A percentile compares a stretch with the other conserved stretches of the same genome.
phyloP scores from a whole-genome alignment of 192 early-diverging fungal species.

The Chytriomyces sp. region DNA sequence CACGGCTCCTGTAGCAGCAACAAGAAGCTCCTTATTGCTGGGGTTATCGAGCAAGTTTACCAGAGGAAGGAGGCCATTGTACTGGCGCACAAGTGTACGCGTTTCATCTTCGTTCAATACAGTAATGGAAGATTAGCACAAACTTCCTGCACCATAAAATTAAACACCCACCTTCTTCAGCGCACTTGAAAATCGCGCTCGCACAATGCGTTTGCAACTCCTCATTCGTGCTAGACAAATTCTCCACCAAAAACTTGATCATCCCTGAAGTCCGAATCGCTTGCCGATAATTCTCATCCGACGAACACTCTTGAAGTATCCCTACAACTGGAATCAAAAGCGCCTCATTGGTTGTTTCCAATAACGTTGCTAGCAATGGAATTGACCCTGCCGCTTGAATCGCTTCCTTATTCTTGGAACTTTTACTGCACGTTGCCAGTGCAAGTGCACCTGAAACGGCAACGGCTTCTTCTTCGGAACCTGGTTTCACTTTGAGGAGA shows the following conservation, averaged over 20 bases:
- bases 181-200: constrained; percentile 70
- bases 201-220: constrained; percentile 68
- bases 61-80: constrained; percentile 57
- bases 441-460: constrained; percentile 67
- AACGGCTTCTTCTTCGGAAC: constrained; percentile 53
- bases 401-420: constrained; percentile 66
- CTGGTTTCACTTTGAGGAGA: constrained; percentile 54
- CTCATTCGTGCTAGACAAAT: constrained; percentile 63
- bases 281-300: constrained; percentile 61
- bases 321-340: constrained; percentile 69
- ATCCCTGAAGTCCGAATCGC: constrained; percentile 63
- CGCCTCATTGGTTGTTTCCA: constrained; percentile 62
- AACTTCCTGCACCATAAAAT: not conserved
- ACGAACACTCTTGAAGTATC: constrained; percentile 64
- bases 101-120: constrained; percentile 55
- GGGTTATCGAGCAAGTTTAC: constrained; percentile 66
- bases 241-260: constrained; percentile 69
- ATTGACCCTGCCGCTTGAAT: constrained; percentile 65
- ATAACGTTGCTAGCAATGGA: constrained; percentile 63
- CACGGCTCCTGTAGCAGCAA: constrained; percentile 69
- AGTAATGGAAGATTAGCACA: constrained; percentile 17
- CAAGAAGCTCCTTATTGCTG: constrained; percentile 66
- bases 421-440: constrained; percentile 64
- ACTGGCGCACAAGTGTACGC: constrained; percentile 58
- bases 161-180: constrained; percentile 58